Percentiles rank a stretch among this genome's conserved stretches.
Conservation (phyloP, 2,329 filamentous ascomycete genomes). For the Whalleya microplaca region DNA sequence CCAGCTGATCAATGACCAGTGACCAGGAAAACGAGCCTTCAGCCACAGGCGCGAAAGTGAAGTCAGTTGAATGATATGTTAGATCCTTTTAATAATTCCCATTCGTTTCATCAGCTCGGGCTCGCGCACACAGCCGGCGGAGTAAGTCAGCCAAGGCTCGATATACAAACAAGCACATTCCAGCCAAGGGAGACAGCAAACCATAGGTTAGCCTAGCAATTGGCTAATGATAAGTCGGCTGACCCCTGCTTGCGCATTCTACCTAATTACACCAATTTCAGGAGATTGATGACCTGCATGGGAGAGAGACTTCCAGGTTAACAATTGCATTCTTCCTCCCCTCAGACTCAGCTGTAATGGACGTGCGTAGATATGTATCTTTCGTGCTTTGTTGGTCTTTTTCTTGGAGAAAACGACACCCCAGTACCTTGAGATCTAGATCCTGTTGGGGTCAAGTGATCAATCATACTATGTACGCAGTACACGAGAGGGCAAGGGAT, state of each 20-base stretch:
- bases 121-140: conserved; percentile 17
- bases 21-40: conserved; percentile 4
- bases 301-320: conserved; percentile 2
- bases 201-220: conserved; percentile 9
- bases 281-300: conserved; percentile 15
- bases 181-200: background rate
- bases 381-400: background rate
- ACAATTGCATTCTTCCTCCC: conserved; percentile 5
- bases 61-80: background rate
- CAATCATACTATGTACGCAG: background rate
- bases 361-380: background rate
- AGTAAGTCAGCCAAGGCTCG: conserved; percentile 14
- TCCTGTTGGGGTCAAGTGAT: background rate
- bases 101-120: conserved; percentile 24
- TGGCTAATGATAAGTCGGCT: conserved; percentile 19
- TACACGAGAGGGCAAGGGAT: background rate
- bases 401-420: background rate
- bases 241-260: conserved; percentile 23
- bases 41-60: conserved; percentile 1
- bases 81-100: conserved; percentile 18
- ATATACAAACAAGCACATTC: background rate
- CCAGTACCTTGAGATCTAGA: background rate
- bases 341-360: background rate
- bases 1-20: background rate
- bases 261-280: conserved; percentile 27